Base-by-base conservation (phyloP, 169 alveolate genomes). In the Plasmodium berghei region DNA sequence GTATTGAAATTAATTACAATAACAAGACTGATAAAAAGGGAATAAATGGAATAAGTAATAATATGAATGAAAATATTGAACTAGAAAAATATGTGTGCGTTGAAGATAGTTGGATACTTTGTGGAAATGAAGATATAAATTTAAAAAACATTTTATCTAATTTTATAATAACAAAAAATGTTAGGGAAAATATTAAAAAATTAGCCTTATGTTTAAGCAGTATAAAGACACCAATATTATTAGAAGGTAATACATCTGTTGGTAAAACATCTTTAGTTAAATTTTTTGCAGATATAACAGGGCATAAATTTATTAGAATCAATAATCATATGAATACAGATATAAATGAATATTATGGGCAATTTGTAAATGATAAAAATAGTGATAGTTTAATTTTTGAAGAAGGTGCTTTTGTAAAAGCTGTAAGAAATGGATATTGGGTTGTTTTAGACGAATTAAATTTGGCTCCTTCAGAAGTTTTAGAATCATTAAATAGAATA, bases 171-270 rank as follows among this genome's bases (percentile, higher is more conserved):
- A 97, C 99, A n/a, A 96, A 95, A 34, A 94, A 96, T 77, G 97
- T 97, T 56, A 87, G 86, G 59, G 94, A 93, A 72, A 96, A 98
- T 73, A 93, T 98, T 49, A 95, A 92, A 75, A 95, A 96, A 42
- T 83, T 99, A 26, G 97, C 98, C 40, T 95, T 99, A 61, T 95
- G 98, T 61, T 86, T 97, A 77, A 95, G 97, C 74, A 98, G 99
- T 1, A 93, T 98, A 56, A 94, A 98, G 34, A 97, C 98, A 55
- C 99, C 99, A 4, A 96, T 99, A 18, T 95, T 99, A 73, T 95
- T 99, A 74, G 99, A 99, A 91, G 99, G 99, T 1, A 99, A 99
- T 1, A 99, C 99, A 14, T 97, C 99, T 8, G 98, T 99, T 2
- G 99, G 99, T 16, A 99, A 99, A 92, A 99, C 99, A 9, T 96